These are phyloP conservation scores for Arxiozyma bovina DNA, from an alignment of 1,139 yeast species.

Conservation along the genomic window DNA sequence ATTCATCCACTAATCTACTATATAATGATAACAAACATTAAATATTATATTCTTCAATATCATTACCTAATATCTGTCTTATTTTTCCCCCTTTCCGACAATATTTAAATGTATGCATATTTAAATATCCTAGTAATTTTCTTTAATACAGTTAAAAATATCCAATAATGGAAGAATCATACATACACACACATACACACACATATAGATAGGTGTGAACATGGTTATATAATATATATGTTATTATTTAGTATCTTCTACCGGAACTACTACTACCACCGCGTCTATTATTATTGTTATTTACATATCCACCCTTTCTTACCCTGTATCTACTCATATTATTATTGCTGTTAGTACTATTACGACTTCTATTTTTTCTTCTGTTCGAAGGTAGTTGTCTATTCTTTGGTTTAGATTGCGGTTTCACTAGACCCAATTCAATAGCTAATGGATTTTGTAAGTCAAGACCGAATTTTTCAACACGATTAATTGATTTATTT, in stretches of 20 bases:
- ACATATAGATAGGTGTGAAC: neutral
- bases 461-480: constrained; percentile 79
- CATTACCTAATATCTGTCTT: neutral
- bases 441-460: constrained; percentile 56
- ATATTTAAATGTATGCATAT: neutral
- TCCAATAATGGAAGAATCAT: neutral
- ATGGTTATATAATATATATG: neutral
- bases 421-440: constrained; percentile 47
- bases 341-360: constrained; percentile 1
- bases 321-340: constrained; percentile 1
- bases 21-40: neutral
- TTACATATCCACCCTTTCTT: neutral
- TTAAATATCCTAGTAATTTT: neutral
- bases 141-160: neutral
- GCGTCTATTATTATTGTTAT: neutral
- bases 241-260: neutral
- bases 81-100: neutral
- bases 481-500: constrained; percentile 56
- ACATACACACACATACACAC: neutral
- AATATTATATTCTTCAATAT: neutral
- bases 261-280: neutral
- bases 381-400: neutral
- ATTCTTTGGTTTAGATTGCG: constrained; percentile 5
- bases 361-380: constrained; percentile 5
- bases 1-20: neutral